Conservation (phyloP, 495 filamentous ascomycete species). For the Aspergillus baeticus region DNA sequence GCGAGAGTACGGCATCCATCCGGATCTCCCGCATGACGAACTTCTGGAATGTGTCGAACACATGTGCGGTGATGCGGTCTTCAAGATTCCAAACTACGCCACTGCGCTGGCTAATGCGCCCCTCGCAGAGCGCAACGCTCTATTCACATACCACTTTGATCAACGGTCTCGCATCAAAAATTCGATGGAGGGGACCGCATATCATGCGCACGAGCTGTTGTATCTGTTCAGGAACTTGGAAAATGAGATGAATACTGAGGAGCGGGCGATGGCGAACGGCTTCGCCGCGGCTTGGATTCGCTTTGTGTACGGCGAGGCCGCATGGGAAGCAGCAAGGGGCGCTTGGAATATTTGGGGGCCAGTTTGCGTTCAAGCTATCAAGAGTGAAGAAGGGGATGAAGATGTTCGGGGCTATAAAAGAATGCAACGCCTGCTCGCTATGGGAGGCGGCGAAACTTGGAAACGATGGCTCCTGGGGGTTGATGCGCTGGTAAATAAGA, state of each 20-base stretch:
- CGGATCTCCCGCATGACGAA: slow-evolving; percentile 4
- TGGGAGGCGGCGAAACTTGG: slow-evolving; percentile 24
- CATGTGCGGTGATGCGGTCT: slow-evolving; percentile 32
- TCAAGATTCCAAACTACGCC: slow-evolving; percentile 29
- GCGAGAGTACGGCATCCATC: slow-evolving; percentile 19
- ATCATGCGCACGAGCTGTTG: slow-evolving; percentile 33
- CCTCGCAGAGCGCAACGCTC: background rate
- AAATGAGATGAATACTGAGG: slow-evolving; percentile 21
- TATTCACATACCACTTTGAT: slow-evolving; percentile 29
- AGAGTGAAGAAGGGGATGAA: slow-evolving; percentile 27
- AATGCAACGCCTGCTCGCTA: slow-evolving; percentile 23
- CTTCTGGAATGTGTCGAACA: slow-evolving; percentile 25
- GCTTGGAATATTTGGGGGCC: slow-evolving; percentile 33
- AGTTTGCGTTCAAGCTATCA: slow-evolving; percentile 12
- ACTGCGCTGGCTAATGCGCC: slow-evolving; percentile 2
- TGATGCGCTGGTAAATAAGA: slow-evolving; percentile 27
- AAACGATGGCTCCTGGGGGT: slow-evolving; percentile 23
- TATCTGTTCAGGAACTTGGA: slow-evolving; percentile 31
- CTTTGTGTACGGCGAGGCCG: slow-evolving; percentile 23
- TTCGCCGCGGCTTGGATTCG: slow-evolving; percentile 30
- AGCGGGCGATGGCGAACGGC: slow-evolving; percentile 21
- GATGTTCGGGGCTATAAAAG: slow-evolving; percentile 19
- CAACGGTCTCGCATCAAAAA: slow-evolving; percentile 30
- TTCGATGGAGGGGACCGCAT: slow-evolving; percentile 27
- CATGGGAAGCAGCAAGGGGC: slow-evolving; percentile 14